A percentile compares a stretch with the other conserved stretches of the same genome.
Evolutionary conservation across 1,139 yeast genomes (phyloP).

Genomic region (Scheffersomyces illinoinensis): DNA sequence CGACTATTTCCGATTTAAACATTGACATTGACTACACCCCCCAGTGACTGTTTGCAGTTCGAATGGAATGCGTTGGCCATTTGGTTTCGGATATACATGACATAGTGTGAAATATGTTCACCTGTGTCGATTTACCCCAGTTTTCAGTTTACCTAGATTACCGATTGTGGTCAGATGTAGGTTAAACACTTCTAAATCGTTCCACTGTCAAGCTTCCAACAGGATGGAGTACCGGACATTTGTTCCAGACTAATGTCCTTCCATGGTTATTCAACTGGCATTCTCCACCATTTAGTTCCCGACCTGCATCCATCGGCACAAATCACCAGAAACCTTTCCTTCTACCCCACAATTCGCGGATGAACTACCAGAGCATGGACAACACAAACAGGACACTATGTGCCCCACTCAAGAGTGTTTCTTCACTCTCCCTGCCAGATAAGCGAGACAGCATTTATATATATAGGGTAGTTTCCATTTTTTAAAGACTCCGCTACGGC

Average conservation of each 20-base stretch:
- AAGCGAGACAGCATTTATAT: not conserved
- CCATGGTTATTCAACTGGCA: not conserved
- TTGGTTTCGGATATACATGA: not conserved
- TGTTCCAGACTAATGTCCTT: not conserved
- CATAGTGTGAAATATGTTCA: not conserved
- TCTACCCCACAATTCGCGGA: not conserved
- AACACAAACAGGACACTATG: not conserved
- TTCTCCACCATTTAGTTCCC: not conserved
- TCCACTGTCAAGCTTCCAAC: not conserved
- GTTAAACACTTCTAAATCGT: not conserved
- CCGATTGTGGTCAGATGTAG: not conserved
- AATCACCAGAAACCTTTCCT: not conserved
- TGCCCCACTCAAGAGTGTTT: not conserved
- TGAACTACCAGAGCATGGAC: not conserved
- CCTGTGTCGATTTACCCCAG: not conserved
- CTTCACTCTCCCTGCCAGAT: not conserved
- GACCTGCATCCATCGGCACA: not conserved
- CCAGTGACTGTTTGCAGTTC: not conserved
- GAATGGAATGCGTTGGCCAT: not conserved
- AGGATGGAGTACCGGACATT: not conserved
- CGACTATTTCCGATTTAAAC: not conserved
- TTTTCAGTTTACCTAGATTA: not conserved
- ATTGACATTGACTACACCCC: not conserved
- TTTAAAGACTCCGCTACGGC: not conserved
- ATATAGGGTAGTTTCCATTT: not conserved